Evolutionary conservation across 768 basidiomycete species (phyloP).

Genomic region (Mycena haematopus): DNA sequence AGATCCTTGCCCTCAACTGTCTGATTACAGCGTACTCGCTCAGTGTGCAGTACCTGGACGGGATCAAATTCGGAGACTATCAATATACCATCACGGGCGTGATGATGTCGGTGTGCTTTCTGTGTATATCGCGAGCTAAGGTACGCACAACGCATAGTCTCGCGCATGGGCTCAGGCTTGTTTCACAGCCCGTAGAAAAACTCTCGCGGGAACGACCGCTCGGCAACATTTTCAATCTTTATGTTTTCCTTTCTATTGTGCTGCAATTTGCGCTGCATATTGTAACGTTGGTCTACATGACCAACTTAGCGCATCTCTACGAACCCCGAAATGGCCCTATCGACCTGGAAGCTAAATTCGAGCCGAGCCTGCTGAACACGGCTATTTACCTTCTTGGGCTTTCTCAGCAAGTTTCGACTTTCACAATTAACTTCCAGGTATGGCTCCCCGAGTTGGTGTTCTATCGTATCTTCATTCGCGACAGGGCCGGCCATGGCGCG

Average conservation of each 20-base stretch:
- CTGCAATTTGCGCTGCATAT: conserved; percentile 96
- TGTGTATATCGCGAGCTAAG: conserved; percentile 97
- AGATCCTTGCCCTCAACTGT: conserved; percentile 97
- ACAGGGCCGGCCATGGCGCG: conserved; percentile 95
- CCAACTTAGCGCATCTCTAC: conserved; percentile 74
- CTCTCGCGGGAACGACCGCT: conserved; percentile 92
- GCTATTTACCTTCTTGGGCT: conserved; percentile 95
- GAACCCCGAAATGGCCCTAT: conserved; percentile 82
- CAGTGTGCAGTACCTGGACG: conserved; percentile 96
- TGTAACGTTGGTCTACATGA: conserved; percentile 89
- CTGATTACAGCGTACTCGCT: conserved; percentile 98
- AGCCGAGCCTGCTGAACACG: conserved; percentile 93
- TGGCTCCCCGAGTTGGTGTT: conserved; percentile 7
- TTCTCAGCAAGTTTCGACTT: conserved; percentile 98
- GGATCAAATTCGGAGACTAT: conserved; percentile 99
- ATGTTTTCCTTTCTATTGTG: conserved; percentile 90
- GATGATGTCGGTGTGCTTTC: conserved; percentile 98
- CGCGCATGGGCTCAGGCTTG: background rate
- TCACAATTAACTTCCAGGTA: conserved; percentile 97
- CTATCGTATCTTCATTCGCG: conserved; percentile 14
- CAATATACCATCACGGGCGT: conserved; percentile 96
- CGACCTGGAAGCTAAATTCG: conserved; percentile 96
- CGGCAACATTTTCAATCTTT: conserved; percentile 96
- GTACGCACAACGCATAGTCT: conserved; percentile 49
- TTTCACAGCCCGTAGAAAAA: conserved; percentile 88